These are phyloP conservation scores for Conoideocrella luteorostrata DNA, from an alignment of 2,329 filamentous ascomycete genomes.

Conservation along the genomic window DNA sequence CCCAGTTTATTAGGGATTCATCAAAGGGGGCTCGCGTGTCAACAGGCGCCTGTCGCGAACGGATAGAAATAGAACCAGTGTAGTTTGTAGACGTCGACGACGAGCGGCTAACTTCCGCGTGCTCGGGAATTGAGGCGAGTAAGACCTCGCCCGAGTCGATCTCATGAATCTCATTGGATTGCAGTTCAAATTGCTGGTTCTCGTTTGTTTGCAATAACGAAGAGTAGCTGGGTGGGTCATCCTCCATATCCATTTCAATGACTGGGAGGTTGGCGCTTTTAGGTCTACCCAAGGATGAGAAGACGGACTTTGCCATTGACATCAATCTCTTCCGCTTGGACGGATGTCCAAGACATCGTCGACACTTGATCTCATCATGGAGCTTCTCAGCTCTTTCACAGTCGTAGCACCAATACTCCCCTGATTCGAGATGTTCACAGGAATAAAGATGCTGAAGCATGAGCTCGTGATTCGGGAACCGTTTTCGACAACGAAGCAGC, in stretches of 20 bases:
- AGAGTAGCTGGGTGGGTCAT: constrained; percentile 42
- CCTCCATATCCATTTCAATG: constrained; percentile 22
- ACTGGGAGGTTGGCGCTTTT: constrained; percentile 26
- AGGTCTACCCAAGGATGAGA: constrained; percentile 44
- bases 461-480: constrained; percentile 44
- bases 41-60: background rate
- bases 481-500: constrained; percentile 42
- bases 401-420: constrained; percentile 52
- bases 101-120: constrained; percentile 12
- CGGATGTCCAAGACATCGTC: constrained; percentile 41
- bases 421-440: constrained; percentile 40
- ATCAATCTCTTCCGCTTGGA: constrained; percentile 47
- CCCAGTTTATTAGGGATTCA: constrained; percentile 21
- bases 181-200: constrained; percentile 35
- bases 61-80: constrained; percentile 1
- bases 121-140: constrained; percentile 22
- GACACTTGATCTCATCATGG: constrained; percentile 43
- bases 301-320: constrained; percentile 47
- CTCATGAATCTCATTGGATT: constrained; percentile 45
- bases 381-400: constrained; percentile 46
- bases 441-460: constrained; percentile 48
- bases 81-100: background rate
- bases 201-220: constrained; percentile 26
- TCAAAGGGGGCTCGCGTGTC: too few relatives aligned
- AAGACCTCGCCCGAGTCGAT: constrained; percentile 43